Percentiles rank a stretch among this genome's conserved stretches.
phyloP scores from a whole-genome alignment of 805 yeast species.

The Pichia kluyveri region DNA sequence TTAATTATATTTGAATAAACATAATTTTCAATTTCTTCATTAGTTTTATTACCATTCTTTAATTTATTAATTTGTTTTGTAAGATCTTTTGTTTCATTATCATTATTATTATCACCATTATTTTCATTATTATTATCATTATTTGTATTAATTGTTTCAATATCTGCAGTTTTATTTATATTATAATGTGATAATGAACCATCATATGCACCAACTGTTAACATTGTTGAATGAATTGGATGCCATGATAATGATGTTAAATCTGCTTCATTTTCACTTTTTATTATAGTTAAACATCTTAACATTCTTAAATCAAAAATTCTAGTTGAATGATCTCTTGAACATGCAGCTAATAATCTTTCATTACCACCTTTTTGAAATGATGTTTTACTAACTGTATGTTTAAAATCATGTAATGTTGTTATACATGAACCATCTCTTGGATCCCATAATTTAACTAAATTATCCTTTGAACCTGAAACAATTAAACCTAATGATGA shows the following conservation, averaged over 20 bases:
- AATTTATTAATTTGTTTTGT: not conserved
- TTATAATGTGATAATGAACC: slow-evolving; percentile 78
- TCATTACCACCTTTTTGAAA: slow-evolving; percentile 71
- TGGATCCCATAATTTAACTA: slow-evolving; percentile 95
- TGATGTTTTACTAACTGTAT: slow-evolving; percentile 77
- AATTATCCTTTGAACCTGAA: slow-evolving; percentile 91
- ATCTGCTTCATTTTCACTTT: slow-evolving; percentile 71
- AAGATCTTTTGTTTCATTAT: not conserved
- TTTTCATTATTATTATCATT: not conserved
- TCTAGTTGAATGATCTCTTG: slow-evolving; percentile 82
- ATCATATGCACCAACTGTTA: slow-evolving; percentile 82
- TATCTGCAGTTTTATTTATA: slow-evolving; percentile 42
- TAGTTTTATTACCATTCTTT: not conserved
- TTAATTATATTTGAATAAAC: slow-evolving; percentile 4
- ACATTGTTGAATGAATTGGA: slow-evolving; percentile 70
- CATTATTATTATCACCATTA: slow-evolving; percentile 1
- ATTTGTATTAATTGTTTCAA: slow-evolving; percentile 1
- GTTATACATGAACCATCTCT: slow-evolving; percentile 64
- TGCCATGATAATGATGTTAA: slow-evolving; percentile 87
- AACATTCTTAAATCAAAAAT: slow-evolving; percentile 81
- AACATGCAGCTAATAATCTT: slow-evolving; percentile 70
- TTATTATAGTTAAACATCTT: slow-evolving; percentile 63
- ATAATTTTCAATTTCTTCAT: slow-evolving; percentile 12
- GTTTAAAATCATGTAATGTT: slow-evolving; percentile 86
- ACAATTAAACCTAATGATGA: slow-evolving; percentile 77